Percentiles rank a stretch among this genome's conserved stretches.
phyloP scores from a whole-genome alignment of 1,284 basidiomycete species.

The Papiliotrema nemorosa region DNA sequence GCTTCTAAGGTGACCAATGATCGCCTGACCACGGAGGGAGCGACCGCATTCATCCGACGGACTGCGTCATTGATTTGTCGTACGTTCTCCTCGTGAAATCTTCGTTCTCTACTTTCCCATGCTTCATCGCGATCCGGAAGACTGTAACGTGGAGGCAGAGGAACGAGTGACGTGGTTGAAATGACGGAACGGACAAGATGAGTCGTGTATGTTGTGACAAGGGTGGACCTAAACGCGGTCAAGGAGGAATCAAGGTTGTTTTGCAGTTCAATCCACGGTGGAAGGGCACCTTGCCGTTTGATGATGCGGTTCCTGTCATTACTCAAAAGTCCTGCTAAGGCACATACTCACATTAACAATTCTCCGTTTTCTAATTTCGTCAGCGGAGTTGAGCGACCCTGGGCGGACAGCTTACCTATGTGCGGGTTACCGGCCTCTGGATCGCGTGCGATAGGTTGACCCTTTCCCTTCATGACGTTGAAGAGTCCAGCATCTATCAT shows the following conservation, averaged over 20 bases:
- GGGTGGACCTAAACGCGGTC: slow-evolving; percentile 60
- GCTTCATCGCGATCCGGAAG: slow-evolving; percentile 62
- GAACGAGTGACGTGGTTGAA: slow-evolving; percentile 49
- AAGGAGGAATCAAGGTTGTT: slow-evolving; percentile 60
- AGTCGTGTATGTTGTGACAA: slow-evolving; percentile 54
- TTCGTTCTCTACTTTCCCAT: slow-evolving; percentile 68
- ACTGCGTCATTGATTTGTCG: slow-evolving; percentile 69
- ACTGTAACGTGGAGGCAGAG: slow-evolving; percentile 47
- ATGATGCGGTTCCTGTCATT: slow-evolving; percentile 69
- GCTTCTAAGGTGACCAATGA: slow-evolving; percentile 57
- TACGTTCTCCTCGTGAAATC: slow-evolving; percentile 68
- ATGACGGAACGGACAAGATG: slow-evolving; percentile 59
- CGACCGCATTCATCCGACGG: slow-evolving; percentile 72
- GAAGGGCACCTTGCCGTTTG: slow-evolving; percentile 74
- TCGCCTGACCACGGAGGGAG: slow-evolving; percentile 68
- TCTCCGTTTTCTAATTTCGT: slow-evolving; percentile 46
- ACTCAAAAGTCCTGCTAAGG: neutral
- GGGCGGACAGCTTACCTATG: slow-evolving; percentile 60
- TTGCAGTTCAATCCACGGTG: slow-evolving; percentile 89
- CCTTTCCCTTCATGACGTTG: slow-evolving; percentile 66
- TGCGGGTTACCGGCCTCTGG: slow-evolving; percentile 75
- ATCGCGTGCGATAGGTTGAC: slow-evolving; percentile 62
- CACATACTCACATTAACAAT: slow-evolving; percentile 58
- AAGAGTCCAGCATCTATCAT: slow-evolving; percentile 61
- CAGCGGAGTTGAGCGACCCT: neutral